These are phyloP conservation scores for Didymella exigua DNA, from an alignment of 2,329 filamentous ascomycete species.

Conservation along the genomic window DNA sequence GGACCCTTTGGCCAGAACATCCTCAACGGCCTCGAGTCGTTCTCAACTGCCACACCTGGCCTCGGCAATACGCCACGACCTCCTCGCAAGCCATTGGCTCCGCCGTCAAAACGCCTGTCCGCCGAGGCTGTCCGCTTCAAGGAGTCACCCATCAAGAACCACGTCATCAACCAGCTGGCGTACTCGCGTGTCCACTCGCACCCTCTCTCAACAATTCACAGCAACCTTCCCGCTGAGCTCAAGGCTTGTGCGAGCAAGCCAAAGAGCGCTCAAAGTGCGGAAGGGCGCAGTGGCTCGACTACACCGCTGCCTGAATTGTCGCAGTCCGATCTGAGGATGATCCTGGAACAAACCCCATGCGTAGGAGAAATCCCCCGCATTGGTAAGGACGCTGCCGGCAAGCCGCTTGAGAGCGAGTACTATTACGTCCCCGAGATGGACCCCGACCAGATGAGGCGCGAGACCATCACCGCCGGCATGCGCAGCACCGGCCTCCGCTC, in stretches of 20 bases:
- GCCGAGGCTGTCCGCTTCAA: slow-evolving; percentile 39
- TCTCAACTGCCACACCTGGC: slow-evolving; percentile 68
- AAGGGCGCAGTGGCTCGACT: slow-evolving; percentile 24
- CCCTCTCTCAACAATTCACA: slow-evolving; percentile 86
- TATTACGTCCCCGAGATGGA: slow-evolving; percentile 94
- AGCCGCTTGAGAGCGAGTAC: slow-evolving; percentile 92
- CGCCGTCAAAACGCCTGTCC: slow-evolving; percentile 38
- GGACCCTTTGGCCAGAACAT: slow-evolving; percentile 87
- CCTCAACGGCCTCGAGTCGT: slow-evolving; percentile 78
- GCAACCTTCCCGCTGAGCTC: slow-evolving; percentile 74
- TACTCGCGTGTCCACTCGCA: slow-evolving; percentile 92
- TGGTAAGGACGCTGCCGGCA: slow-evolving; percentile 95
- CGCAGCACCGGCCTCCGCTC: slow-evolving; percentile 86
- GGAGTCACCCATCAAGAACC: slow-evolving; percentile 69
- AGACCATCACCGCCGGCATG: slow-evolving; percentile 83
- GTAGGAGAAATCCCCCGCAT: slow-evolving; percentile 87
- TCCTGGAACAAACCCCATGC: slow-evolving; percentile 76
- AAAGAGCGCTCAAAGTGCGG: slow-evolving; percentile 25
- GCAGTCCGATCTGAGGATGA: slow-evolving; percentile 63
- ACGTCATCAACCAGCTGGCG: slow-evolving; percentile 92
- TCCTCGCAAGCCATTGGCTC: slow-evolving; percentile 32
- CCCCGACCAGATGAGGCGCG: slow-evolving; percentile 74
- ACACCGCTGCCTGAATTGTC: slow-evolving; percentile 38
- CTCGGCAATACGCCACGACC: slow-evolving; percentile 39
- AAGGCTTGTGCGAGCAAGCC: slow-evolving; percentile 43